Conservation (phyloP, 2,329 filamentous ascomycete species). For the Aspergillus felis region DNA sequence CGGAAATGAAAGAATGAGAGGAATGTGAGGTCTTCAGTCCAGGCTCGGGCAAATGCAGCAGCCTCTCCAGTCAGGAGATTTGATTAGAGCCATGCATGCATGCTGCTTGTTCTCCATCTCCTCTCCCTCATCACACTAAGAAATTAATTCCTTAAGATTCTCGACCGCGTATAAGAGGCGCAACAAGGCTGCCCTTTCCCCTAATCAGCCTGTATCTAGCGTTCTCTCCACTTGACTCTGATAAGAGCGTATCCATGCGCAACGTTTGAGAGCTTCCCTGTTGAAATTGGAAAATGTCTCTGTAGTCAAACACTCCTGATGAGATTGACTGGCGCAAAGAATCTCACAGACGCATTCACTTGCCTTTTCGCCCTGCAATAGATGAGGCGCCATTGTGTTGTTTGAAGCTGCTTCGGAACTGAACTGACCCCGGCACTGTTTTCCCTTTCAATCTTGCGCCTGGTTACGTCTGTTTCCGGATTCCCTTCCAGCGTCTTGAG, state of each 20-base stretch:
- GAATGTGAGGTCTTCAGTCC: constrained; percentile 3
- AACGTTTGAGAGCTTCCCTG: neutral
- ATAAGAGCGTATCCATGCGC: neutral
- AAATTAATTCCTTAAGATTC: neutral
- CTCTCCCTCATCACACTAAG: neutral
- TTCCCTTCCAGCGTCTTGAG: constrained; percentile 3
- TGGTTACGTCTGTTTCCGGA: neutral
- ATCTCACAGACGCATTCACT: neutral
- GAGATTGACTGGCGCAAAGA: neutral
- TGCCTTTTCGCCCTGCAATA: neutral
- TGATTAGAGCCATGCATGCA: neutral
- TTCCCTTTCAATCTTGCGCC: neutral
- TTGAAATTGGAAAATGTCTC: neutral
- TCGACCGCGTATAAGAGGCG: neutral
- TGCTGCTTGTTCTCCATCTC: neutral
- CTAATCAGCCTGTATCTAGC: neutral
- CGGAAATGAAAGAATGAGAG: neutral
- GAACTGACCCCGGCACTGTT: neutral
- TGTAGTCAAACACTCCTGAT: neutral
- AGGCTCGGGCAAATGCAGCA: neutral
- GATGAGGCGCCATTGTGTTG: neutral
- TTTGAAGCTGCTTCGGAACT: constrained; percentile 1
- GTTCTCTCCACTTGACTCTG: neutral
- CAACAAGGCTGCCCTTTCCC: neutral
- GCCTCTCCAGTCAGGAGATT: neutral